Conservation (phyloP, 345 rosid genomes). For the Eutrema heterophyllum region DNA sequence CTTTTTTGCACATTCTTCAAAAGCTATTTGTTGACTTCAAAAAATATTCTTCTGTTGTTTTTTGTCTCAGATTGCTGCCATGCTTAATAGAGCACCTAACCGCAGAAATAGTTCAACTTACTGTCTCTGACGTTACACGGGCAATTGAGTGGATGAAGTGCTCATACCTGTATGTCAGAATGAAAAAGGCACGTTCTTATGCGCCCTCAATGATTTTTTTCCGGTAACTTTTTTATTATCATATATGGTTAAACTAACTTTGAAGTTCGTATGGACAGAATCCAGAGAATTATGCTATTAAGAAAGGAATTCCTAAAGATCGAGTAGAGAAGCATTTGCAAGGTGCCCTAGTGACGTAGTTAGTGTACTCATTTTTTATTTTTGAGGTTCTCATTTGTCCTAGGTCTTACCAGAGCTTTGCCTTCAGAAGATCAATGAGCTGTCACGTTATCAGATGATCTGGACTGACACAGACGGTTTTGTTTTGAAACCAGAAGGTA, state of each 20-base stretch:
- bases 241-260: constrained; percentile 9
- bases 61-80: constrained; percentile 69
- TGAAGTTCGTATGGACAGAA: constrained; percentile 41
- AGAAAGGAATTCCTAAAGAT: constrained; percentile 69
- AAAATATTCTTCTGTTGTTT: not conserved
- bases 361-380: constrained; percentile 7
- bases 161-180: constrained; percentile 84
- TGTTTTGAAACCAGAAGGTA: constrained; percentile 89
- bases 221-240: not conserved
- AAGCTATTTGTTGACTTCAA: not conserved
- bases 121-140: constrained; percentile 69
- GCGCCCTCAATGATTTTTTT: not conserved
- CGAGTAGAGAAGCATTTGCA: constrained; percentile 80
- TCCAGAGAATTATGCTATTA: constrained; percentile 81
- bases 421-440: constrained; percentile 71
- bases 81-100: constrained; percentile 92
- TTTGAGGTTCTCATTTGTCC: constrained; percentile 20
- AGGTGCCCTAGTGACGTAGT: constrained; percentile 42
- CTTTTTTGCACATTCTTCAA: not conserved
- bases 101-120: constrained; percentile 95
- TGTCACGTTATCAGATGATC: constrained; percentile 81
- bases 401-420: constrained; percentile 52
- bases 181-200: constrained; percentile 66
- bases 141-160: constrained; percentile 99
- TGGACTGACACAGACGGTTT: constrained; percentile 88